Conservation (phyloP, 2,329 filamentous ascomycete species). For the Setomelanomma holmii region DNA sequence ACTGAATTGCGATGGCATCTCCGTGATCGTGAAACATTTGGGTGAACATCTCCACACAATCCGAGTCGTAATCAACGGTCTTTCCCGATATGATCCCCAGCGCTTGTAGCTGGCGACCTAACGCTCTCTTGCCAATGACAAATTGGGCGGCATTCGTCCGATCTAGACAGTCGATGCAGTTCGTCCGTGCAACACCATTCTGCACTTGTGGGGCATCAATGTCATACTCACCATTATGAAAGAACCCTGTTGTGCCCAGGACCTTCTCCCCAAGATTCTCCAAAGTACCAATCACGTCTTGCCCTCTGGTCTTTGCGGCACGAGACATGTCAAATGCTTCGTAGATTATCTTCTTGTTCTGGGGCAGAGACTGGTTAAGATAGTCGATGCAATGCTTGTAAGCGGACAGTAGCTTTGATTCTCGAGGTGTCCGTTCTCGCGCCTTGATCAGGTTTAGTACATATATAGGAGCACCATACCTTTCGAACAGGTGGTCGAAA, state of each 20-base stretch:
- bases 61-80: conserved; percentile 88
- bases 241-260: conserved; percentile 86
- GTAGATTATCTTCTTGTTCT: conserved; percentile 85
- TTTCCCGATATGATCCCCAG: conserved; percentile 84
- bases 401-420: conserved; percentile 88
- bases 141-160: conserved; percentile 98
- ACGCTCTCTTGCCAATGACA: conserved; percentile 91
- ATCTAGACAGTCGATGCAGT: conserved; percentile 97
- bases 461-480: conserved; percentile 92
- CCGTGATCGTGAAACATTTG: conserved; percentile 98
- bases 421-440: conserved; percentile 84
- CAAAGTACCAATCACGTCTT: conserved; percentile 92
- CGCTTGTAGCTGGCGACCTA: conserved; percentile 90
- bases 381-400: conserved; percentile 89
- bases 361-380: conserved; percentile 90
- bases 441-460: conserved; percentile 88
- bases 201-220: conserved; percentile 74
- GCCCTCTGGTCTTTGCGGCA: conserved; percentile 86
- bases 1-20: conserved; percentile 96
- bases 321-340: conserved; percentile 98
- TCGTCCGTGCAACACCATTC: conserved; percentile 91
- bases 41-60: conserved; percentile 94
- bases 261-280: conserved; percentile 91
- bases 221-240: conserved; percentile 83
- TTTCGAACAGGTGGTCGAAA: conserved; percentile 91